Evolutionary conservation across 2,329 filamentous ascomycete species (phyloP), one percentile per base, ranked within the genome.

Genomic region (Onygenales sp.): DNA sequence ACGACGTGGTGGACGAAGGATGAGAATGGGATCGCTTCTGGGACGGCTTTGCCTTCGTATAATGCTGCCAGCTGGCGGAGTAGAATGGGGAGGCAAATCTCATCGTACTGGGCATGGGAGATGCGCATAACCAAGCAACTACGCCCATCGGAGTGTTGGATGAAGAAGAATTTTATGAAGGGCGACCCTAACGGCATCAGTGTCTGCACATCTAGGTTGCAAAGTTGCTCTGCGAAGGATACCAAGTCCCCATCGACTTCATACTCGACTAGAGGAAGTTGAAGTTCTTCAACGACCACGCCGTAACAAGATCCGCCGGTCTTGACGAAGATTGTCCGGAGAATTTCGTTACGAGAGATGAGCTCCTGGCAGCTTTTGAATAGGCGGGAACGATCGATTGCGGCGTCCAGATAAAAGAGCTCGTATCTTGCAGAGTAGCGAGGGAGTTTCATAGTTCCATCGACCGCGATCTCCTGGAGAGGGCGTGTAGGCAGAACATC

Each of bases 71-170:
- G 73, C 61, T 83, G 78, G 13, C 72, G 72, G 42, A 83, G 74
- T 10, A 83, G 69, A 43, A 74, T 63, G 0, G 79, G 79, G 4
- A 84, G 74, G 58, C 78, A 83, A 43, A 84, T 81, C 59, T 81
- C 81, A 57, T 84, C 81, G 64, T 84, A 84, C 58, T 84, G 81
- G 0, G 81, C 76, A 62, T 84, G 81, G 0, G 81, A 83, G 54
- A 84, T 76, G 56, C 81, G 77, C 67, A 82, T 74, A 48, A 76
- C 63, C n/a, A 84, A 73, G 32, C 66, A 68, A 2, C 63, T 63
- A 5, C 63, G 56, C 7, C 62, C 60, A 13, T 58, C 50, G 7
- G 50, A 55, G 32, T 63, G 63, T 46, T 68, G 63, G 33, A 79
- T 63, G 46, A 75, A 73, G 60, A 78, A 71, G 72, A 77, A 80